Percentiles rank a stretch among this genome's conserved stretches.
phyloP scores from a whole-genome alignment of 108 stramenopile species.

The Pseudonitzschia multistriata region DNA sequence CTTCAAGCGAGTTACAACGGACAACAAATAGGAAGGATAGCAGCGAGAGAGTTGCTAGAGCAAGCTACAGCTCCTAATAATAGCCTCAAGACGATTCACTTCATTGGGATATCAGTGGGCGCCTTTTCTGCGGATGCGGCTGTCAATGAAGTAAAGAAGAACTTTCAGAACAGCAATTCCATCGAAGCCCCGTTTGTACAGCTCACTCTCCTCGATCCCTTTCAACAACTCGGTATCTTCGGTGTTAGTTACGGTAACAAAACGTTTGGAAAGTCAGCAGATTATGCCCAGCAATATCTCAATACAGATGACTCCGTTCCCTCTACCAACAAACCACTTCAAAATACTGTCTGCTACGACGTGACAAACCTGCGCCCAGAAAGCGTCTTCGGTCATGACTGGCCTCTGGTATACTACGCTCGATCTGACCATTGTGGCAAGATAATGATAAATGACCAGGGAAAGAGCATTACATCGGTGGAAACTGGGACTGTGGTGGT shows the following conservation, averaged over 20 bases:
- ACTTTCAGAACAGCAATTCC: not conserved
- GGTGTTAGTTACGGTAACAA: conserved; percentile 24
- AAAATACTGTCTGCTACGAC: conserved; percentile 25
- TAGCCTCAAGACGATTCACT: conserved; percentile 21
- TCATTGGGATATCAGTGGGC: conserved; percentile 40
- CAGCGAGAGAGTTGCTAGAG: conserved; percentile 8
- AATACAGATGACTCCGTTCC: conserved; percentile 47
- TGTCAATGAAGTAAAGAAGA: conserved; percentile 7
- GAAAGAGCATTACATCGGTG: not conserved
- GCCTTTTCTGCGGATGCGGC: conserved; percentile 35
- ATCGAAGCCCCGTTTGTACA: conserved; percentile 18
- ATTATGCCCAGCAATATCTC: conserved; percentile 37
- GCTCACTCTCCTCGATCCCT: conserved; percentile 37
- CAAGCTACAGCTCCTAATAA: not conserved
- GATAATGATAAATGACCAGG: not conserved
- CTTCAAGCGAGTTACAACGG: conserved; percentile 37
- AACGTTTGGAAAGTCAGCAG: conserved; percentile 27
- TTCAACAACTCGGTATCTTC: conserved; percentile 34
- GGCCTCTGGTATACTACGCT: conserved; percentile 40
- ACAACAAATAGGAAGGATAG: conserved; percentile 14
- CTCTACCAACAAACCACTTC: conserved; percentile 22
- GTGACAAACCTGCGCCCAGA: conserved; percentile 34
- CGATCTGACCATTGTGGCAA: conserved; percentile 12
- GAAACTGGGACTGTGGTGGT: not conserved
- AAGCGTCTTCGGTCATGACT: conserved; percentile 40